phyloP scores from a whole-genome alignment of 108 stramenopile species.

The Skeletonema menzelii region DNA sequence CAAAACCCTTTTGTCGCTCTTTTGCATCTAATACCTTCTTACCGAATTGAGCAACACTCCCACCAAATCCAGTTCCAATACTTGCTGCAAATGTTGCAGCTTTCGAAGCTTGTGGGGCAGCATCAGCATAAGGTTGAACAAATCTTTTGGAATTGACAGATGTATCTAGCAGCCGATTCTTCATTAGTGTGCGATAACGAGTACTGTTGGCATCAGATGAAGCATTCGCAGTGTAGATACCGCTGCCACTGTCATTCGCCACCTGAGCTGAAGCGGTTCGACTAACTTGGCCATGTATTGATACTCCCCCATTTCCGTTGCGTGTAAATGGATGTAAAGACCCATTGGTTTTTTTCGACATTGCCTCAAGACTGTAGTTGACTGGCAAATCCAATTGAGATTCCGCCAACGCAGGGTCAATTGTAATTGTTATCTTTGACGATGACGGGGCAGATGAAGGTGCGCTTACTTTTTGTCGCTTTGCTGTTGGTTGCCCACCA shows the following conservation, averaged over 20 bases:
- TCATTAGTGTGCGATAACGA: constrained; percentile 66
- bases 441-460: constrained; percentile 8
- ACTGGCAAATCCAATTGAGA: constrained; percentile 62
- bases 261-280: constrained; percentile 80
- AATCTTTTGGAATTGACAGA: constrained; percentile 76
- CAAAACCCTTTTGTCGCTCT: constrained; percentile 11
- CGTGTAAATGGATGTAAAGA: constrained; percentile 78
- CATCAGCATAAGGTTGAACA: constrained; percentile 72
- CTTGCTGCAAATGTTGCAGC: constrained; percentile 46
- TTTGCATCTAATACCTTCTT: constrained; percentile 62
- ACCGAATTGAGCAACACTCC: constrained; percentile 75
- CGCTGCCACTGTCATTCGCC: constrained; percentile 26
- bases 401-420: constrained; percentile 26
- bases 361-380: constrained; percentile 81
- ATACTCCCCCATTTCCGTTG: constrained; percentile 60
- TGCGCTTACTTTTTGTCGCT: constrained; percentile 21
- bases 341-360: constrained; percentile 79
- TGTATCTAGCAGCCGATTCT: constrained; percentile 67
- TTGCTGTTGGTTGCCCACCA: constrained; percentile 18
- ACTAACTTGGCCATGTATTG: constrained; percentile 70
- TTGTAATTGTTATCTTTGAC: constrained; percentile 31
- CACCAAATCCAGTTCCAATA: constrained; percentile 66
- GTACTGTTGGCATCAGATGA: constrained; percentile 28
- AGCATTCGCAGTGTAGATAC: constrained; percentile 9
- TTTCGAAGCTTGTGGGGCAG: constrained; percentile 44